These are phyloP conservation scores for Bidens hawaiensis DNA, from an alignment of 140 eudicot genomes.

Conservation along the genomic window DNA sequence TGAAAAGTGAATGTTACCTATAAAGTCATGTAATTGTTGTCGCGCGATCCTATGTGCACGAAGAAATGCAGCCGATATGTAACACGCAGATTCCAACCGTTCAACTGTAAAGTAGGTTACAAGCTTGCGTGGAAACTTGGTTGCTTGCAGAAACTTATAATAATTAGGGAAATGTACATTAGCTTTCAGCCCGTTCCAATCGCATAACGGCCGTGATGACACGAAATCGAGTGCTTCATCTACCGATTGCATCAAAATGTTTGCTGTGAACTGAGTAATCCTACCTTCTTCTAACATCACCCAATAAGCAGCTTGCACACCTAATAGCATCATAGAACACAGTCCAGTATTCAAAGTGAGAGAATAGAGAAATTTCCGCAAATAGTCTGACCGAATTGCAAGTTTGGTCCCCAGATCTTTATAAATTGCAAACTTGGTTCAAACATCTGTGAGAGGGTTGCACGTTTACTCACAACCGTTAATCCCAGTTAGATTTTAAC, in stretches of 20 bases:
- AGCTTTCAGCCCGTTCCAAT: conserved; percentile 71
- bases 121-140: conserved; percentile 57
- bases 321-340: conserved; percentile 31
- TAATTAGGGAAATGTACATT: conserved; percentile 73
- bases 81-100: conserved; percentile 82
- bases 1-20: conserved; percentile 44
- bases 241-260: conserved; percentile 85
- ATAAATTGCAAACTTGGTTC: too few relatives aligned
- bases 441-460: too few relatives aligned
- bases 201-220: conserved; percentile 64
- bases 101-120: conserved; percentile 79
- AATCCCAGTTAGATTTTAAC: too few relatives aligned
- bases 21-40: conserved; percentile 78
- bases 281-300: conserved; percentile 97
- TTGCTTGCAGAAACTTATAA: conserved; percentile 62
- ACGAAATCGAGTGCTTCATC: conserved; percentile 87
- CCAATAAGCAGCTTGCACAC: conserved; percentile 99
- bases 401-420: too few relatives aligned
- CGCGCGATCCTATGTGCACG: conserved; percentile 90
- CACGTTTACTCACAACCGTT: too few relatives aligned
- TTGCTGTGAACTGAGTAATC: conserved; percentile 68
- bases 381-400: too few relatives aligned
- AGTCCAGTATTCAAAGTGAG: background rate
- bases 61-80: conserved; percentile 87
- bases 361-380: too few relatives aligned